A percentile compares a stretch with the other conserved stretches of the same genome.
Conservation (phyloP, 768 basidiomycete genomes). For the Rhodosporidiobolus sp. region DNA sequence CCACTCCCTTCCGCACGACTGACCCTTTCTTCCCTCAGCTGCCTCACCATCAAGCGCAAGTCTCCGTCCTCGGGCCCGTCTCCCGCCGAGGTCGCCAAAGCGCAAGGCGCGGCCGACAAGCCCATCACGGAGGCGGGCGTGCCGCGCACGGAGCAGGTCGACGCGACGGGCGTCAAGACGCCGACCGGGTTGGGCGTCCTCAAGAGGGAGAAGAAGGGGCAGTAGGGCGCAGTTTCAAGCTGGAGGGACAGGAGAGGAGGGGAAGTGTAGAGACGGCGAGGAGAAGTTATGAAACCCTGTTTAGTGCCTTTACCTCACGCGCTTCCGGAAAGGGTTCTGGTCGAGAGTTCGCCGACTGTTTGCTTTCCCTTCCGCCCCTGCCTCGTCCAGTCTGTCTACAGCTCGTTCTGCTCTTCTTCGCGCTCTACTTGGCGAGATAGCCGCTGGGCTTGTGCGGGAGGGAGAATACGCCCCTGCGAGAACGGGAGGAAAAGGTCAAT, state of each 20-base stretch:
- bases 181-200: background rate
- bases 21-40: background rate
- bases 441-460: constrained; percentile 4
- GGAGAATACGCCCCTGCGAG: background rate
- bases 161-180: constrained; percentile 4
- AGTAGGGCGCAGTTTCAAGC: background rate
- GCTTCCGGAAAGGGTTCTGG: too few relatives aligned
- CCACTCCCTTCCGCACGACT: background rate
- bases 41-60: constrained; percentile 21
- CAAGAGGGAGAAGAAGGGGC: constrained; percentile 1
- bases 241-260: background rate
- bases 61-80: background rate
- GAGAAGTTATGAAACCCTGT: background rate
- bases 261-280: too few relatives aligned
- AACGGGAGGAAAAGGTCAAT: too few relatives aligned
- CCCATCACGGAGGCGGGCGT: background rate
- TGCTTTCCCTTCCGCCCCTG: too few relatives aligned
- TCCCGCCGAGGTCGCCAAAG: constrained; percentile 7
- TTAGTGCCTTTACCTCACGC: too few relatives aligned
- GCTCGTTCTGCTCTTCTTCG: constrained; percentile 2
- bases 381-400: background rate
- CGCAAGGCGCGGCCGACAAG: constrained; percentile 14
- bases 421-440: constrained; percentile 5
- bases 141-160: background rate
- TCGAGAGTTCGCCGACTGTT: too few relatives aligned